Percentiles rank a stretch among this genome's conserved stretches.
Evolutionary conservation across 1,139 yeast species (phyloP).

Genomic region (Meyerozyma elateridarum): DNA sequence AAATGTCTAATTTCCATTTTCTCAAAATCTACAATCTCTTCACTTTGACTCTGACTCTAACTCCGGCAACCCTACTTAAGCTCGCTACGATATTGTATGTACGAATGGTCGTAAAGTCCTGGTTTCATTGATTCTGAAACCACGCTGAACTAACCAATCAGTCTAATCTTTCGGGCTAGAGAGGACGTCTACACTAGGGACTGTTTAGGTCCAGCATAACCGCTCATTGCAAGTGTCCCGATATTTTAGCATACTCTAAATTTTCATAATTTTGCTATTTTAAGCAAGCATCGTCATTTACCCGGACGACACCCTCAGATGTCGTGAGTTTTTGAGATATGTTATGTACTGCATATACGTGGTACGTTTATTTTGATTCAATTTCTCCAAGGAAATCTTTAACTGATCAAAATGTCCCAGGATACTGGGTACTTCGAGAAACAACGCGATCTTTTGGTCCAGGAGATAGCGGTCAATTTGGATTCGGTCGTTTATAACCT

Average conservation of each 20-base stretch:
- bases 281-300: too few species aligned
- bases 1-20: too few species aligned
- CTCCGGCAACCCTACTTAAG: too few species aligned
- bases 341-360: too few species aligned
- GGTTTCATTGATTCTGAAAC: conserved; percentile 17
- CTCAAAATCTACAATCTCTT: too few species aligned
- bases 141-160: conserved; percentile 27
- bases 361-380: too few species aligned
- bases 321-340: too few species aligned
- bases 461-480: conserved; percentile 41
- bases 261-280: too few species aligned
- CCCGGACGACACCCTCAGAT: conserved; percentile 3
- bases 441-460: conserved; percentile 36
- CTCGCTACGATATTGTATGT: too few species aligned
- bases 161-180: conserved; percentile 32
- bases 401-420: too few species aligned
- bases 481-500: conserved; percentile 46
- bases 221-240: conserved; percentile 31
- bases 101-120: conserved; percentile 28
- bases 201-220: conserved; percentile 21
- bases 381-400: too few species aligned
- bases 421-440: conserved; percentile 26
- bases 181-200: conserved; percentile 35
- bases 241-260: conserved; percentile 22
- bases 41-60: too few species aligned